A percentile compares a stretch with the other conserved stretches of the same genome.
These are phyloP conservation scores for Oligophagozyma castellii DNA, from an alignment of 1,139 yeast species.

Conservation along the genomic window DNA sequence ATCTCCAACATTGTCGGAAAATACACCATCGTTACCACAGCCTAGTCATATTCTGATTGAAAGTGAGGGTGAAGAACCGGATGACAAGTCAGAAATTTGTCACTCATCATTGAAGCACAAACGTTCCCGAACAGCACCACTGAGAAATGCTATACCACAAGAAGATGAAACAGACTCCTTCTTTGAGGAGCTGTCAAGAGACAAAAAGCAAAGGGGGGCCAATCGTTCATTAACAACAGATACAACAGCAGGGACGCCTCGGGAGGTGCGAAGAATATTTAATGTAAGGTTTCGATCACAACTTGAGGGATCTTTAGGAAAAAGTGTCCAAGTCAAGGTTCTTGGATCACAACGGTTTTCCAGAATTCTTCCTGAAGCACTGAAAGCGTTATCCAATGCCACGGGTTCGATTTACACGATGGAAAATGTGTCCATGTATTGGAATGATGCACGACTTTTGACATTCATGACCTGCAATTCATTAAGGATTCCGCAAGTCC, in stretches of 20 bases:
- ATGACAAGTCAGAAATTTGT: no score
- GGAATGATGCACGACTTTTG: constrained; percentile 19
- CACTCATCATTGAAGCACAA: no score
- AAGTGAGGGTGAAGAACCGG: no score
- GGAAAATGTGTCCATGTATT: constrained; percentile 15
- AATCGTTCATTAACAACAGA: no score
- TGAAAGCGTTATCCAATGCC: constrained; percentile 13
- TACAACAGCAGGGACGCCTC: not conserved
- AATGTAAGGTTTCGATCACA: constrained; percentile 15
- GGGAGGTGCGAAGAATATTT: not conserved
- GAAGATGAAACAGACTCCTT: no score
- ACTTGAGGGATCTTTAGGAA: constrained; percentile 17
- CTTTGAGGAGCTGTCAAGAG: no score
- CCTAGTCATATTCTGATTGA: no score
- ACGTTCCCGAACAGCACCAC: no score
- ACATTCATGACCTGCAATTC: constrained; percentile 24
- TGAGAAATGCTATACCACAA: no score
- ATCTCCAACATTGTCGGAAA: no score
- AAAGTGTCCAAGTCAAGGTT: constrained; percentile 18
- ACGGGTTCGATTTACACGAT: constrained; percentile 9
- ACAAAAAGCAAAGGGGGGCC: no score
- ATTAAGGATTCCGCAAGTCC: constrained; percentile 14
- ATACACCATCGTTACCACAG: no score
- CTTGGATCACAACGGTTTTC: constrained; percentile 18
- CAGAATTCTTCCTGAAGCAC: constrained; percentile 17